phyloP scores from a whole-genome alignment of 805 yeast genomes.

The Yarrowia bubula region DNA sequence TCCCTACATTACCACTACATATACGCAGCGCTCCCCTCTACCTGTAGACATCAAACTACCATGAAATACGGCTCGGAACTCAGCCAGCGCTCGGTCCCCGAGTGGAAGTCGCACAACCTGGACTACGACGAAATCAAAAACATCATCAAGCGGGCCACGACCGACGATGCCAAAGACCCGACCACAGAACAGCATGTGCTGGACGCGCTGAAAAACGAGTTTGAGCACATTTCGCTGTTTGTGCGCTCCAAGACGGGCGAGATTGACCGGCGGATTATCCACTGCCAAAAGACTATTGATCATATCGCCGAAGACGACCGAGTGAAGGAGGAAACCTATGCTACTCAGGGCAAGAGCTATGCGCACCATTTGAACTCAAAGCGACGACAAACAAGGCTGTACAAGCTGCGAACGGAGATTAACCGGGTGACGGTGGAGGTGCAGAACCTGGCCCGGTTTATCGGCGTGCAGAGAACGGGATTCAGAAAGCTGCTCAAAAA shows the following conservation, averaged over 20 bases:
- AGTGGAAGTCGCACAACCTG: conserved; percentile 81
- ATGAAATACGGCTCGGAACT: conserved; percentile 90
- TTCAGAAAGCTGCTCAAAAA: conserved; percentile 73
- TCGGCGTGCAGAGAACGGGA: conserved; percentile 69
- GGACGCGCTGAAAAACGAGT: conserved; percentile 53
- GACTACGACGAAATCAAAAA: conserved; percentile 77
- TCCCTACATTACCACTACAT: not conserved
- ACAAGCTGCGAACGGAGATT: conserved; percentile 42
- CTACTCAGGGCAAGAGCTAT: conserved; percentile 1
- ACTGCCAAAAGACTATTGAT: conserved; percentile 43
- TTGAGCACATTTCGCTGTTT: conserved; percentile 58
- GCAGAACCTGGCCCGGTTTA: conserved; percentile 66
- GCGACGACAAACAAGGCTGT: conserved; percentile 32
- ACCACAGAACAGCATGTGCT: conserved; percentile 38
- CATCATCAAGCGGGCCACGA: conserved; percentile 59
- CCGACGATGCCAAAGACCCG: conserved; percentile 29
- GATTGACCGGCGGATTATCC: conserved; percentile 51
- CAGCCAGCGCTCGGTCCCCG: conserved; percentile 72
- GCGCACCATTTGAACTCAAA: conserved; percentile 28
- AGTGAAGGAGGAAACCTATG: conserved; percentile 1
- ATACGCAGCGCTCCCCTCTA: not conserved
- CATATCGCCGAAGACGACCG: conserved; percentile 34
- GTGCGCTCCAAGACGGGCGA: conserved; percentile 69
- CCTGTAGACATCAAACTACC: not conserved
- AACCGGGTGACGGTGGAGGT: conserved; percentile 50